phyloP scores from a whole-genome alignment of 2,329 filamentous ascomycete species.

The Lecanosticta acicola region DNA sequence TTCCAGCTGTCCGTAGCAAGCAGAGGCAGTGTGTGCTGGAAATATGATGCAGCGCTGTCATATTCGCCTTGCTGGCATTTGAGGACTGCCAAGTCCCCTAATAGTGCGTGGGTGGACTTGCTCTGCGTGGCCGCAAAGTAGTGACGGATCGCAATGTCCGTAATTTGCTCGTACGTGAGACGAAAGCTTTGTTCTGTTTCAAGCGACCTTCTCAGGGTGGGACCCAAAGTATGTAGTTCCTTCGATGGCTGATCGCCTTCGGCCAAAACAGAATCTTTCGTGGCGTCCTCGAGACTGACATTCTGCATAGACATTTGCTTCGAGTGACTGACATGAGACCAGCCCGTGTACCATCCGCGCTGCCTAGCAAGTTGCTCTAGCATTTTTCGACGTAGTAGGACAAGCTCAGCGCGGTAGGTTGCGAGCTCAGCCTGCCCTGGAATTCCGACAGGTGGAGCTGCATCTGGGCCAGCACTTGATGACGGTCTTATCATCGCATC shows the following conservation, averaged over 20 bases:
- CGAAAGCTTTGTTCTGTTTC: slow-evolving; percentile 37
- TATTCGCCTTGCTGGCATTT: slow-evolving; percentile 68
- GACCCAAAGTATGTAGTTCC: slow-evolving; percentile 11
- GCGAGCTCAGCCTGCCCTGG: slow-evolving; percentile 70
- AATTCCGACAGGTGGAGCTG: slow-evolving; percentile 15
- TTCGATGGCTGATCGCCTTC: slow-evolving; percentile 4
- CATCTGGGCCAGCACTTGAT: slow-evolving; percentile 14
- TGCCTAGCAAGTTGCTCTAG: slow-evolving; percentile 68
- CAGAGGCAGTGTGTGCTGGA: slow-evolving; percentile 70
- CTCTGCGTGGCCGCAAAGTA: slow-evolving; percentile 72
- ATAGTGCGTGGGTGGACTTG: slow-evolving; percentile 69
- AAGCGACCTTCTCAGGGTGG: slow-evolving; percentile 31
- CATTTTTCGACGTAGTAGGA: slow-evolving; percentile 71
- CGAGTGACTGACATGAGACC: slow-evolving; percentile 43
- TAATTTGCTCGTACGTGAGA: slow-evolving; percentile 55
- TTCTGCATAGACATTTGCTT: slow-evolving; percentile 32
- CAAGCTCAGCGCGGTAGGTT: slow-evolving; percentile 74
- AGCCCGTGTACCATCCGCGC: slow-evolving; percentile 70
- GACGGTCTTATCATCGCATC: slow-evolving; percentile 11
- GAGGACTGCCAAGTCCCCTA: slow-evolving; percentile 79
- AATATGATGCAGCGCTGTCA: slow-evolving; percentile 66
- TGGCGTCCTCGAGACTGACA: slow-evolving; percentile 33
- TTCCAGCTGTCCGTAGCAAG: slow-evolving; percentile 77
- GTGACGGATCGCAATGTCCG: slow-evolving; percentile 75
- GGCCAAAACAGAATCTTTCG: slow-evolving; percentile 4